Evolutionary conservation across 345 rosid genomes (phyloP), one percentile per base, ranked within the genome.

Genomic region (Populus nigra): DNA sequence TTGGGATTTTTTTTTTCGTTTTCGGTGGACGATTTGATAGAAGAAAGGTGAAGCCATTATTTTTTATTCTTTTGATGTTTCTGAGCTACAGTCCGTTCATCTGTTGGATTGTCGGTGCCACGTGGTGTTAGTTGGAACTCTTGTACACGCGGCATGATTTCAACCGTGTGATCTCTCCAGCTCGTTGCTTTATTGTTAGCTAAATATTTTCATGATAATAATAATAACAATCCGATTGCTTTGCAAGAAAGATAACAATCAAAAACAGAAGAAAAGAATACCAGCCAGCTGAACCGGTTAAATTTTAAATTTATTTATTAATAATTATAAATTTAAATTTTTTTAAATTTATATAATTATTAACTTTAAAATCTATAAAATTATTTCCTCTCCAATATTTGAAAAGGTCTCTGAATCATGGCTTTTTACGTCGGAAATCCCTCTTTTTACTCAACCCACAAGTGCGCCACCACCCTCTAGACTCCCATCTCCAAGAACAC

Each of bases 401-500:
- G 92, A 87, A 69, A 93, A 87, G 66, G 71, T 84, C 73, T 78
- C 85, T 50, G 92, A 91, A 39, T 80, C 93, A 35, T 96, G 99
- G 99, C 96, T 93, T 55, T 91, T 93, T 20, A 97, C 93, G 36
- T 91, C 97, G 29, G 99, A 96, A 88, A 85, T 96, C 85, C 98
- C 97, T 69, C 90, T 96, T 73, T 90, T 83, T 85, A 96, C 99
- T 1, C 88, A 84, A 78, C 98, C 95, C 72, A 92, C 97, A 5
- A 85, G 81, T 73, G 93, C 92, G 68, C 97, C 95, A 8, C 99
- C 99, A 11, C 99, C 99, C 83, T 81, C 92, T n/a, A 91, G 99
- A 78, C 98, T 98, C 53, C 97, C 99, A 63, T 98, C 98, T 75
- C 96, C 98, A 39, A 88, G 93, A 83, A n/a, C n/a, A n/a, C 97